phyloP scores from a whole-genome alignment of 805 yeast genomes.

The Metschnikowia gruessii region DNA sequence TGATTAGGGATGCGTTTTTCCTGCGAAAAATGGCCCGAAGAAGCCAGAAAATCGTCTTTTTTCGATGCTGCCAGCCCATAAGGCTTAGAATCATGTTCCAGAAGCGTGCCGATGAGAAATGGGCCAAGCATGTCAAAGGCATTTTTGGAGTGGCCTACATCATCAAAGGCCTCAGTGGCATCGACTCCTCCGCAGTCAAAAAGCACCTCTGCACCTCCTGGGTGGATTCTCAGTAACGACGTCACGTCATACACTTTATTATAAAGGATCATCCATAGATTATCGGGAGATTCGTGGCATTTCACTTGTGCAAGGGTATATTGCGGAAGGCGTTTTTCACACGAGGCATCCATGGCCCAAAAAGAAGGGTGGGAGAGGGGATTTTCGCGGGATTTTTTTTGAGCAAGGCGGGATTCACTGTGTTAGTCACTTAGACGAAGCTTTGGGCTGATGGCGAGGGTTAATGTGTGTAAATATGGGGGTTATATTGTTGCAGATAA shows the following conservation, averaged over 20 bases:
- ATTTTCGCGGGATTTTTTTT: too few species aligned
- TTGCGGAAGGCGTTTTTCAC: constrained; percentile 1
- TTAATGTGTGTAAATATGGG: too few species aligned
- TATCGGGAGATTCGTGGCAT: constrained; percentile 69
- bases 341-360: constrained; percentile 5
- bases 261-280: constrained; percentile 81
- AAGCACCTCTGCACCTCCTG: constrained; percentile 72
- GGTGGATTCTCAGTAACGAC: constrained; percentile 71
- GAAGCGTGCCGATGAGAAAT: constrained; percentile 14
- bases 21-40: too few species aligned
- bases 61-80: background rate
- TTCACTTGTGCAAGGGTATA: constrained; percentile 50
- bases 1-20: background rate
- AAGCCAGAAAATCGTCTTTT: too few species aligned
- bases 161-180: constrained; percentile 65
- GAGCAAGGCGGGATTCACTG: too few species aligned
- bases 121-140: constrained; percentile 21
- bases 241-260: constrained; percentile 78
- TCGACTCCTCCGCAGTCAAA: constrained; percentile 77
- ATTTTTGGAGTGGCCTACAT: constrained; percentile 21
- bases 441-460: too few species aligned
- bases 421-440: too few species aligned
- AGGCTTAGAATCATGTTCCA: constrained; percentile 1
- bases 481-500: too few species aligned
- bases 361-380: too few species aligned